Base-by-base conservation (phyloP, 2,329 filamentous ascomycete genomes). In the Helotiales sp. region DNA sequence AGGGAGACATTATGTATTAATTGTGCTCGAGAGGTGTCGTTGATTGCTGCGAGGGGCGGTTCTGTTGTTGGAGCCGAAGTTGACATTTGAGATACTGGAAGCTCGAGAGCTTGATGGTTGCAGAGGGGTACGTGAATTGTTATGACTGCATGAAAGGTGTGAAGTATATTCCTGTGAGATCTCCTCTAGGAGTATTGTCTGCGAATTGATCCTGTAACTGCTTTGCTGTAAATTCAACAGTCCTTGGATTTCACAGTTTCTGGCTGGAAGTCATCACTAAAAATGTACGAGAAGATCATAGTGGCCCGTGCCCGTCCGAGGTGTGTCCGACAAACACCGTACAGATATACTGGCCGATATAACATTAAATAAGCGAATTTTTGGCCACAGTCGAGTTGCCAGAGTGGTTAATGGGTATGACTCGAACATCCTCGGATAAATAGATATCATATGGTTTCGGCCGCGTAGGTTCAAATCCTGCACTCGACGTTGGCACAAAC, bases 381-480 rank as follows among this genome's bases (percentile, higher is more conserved):
- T 52, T 36, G 38, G 12, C 19, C 5, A 50, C 52, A n/a, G 67
- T 60, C 64, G 54, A 56, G 54, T 54, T 70, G 66, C 68, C 68
- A 70, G 68, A 69, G 68, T 69, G 68, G 67, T 69, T 69, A 70
- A 69, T 70, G 67, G 68, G 68, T 69, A 69, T 69, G 66, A 70
- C 67, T 69, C 66, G 66, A 70, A 69, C 34, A 12, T 29, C 55
- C 50, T 60, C 15, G 24, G 50, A 34, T n/a, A 33, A 9, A 50
- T 58, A 66, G 68, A 67, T 63, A 70, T 70, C 67, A 68, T 69
- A 70, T 70, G 68, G 65, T 62, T 69, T 70, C 67, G 67, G 67
- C 66, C 67, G 67, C 68, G 67, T 64, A 70, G 67, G 68, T 70
- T 70, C 68, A 70, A 70, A 69, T 70, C 68, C 67, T 70, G 68